phyloP scores from a whole-genome alignment of 2,329 filamentous ascomycete species.

The Chaetoscypha palmicola region DNA sequence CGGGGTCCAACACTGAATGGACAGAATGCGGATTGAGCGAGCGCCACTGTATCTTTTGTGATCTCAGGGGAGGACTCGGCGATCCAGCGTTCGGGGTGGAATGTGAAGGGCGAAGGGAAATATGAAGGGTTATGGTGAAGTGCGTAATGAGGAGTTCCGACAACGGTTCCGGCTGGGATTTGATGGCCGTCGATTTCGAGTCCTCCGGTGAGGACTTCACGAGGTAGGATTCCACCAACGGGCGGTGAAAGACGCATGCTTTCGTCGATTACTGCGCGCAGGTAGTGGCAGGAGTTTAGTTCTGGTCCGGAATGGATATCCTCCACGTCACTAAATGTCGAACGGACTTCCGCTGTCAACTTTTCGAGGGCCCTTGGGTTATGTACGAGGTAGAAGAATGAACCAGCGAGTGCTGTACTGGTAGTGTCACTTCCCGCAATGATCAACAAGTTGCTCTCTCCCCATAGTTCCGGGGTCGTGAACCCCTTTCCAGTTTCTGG shows the following conservation, averaged over 20 bases:
- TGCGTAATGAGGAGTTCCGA: slow-evolving; percentile 39
- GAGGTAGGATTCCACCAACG: slow-evolving; percentile 19
- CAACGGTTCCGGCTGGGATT: slow-evolving; percentile 36
- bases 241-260: slow-evolving; percentile 26
- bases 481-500: slow-evolving; percentile 54
- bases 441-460: slow-evolving; percentile 19
- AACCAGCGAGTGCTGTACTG: slow-evolving; percentile 32
- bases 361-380: slow-evolving; percentile 27
- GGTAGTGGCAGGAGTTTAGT: slow-evolving; percentile 33
- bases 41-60: neutral
- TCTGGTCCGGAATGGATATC: slow-evolving; percentile 27
- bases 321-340: slow-evolving; percentile 20
- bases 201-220: slow-evolving; percentile 22
- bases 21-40: slow-evolving; percentile 19
- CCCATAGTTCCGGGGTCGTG: slow-evolving; percentile 31
- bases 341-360: slow-evolving; percentile 21
- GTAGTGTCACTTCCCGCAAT: slow-evolving; percentile 34
- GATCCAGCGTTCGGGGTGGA: slow-evolving; percentile 42
- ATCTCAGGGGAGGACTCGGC: neutral
- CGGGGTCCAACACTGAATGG: slow-evolving; percentile 25
- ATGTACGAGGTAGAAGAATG: slow-evolving; percentile 34
- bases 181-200: slow-evolving; percentile 24
- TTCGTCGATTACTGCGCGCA: slow-evolving; percentile 37
- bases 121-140: slow-evolving; percentile 40
- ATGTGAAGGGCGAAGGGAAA: slow-evolving; percentile 36